Evolutionary conservation across 2,329 filamentous ascomycete genomes (phyloP).

Genomic region (Thyridium curvatum): DNA sequence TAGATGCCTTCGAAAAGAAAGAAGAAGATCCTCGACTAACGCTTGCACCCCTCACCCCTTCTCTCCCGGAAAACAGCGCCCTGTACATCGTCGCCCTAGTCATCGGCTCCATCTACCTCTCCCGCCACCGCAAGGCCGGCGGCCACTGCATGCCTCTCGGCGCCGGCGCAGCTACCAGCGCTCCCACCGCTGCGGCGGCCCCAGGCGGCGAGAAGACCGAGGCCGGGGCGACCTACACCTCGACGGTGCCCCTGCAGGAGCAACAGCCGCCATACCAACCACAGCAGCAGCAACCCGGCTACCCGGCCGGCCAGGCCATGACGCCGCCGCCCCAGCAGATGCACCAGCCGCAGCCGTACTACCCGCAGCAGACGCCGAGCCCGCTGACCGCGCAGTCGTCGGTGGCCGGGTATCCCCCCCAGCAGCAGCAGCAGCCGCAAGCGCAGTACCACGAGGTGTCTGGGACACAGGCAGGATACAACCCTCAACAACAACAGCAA

Average conservation of each 20-base stretch:
- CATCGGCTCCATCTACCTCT: constrained; percentile 32
- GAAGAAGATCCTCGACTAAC: no score
- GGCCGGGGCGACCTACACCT: background rate
- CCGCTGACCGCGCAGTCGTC: no score
- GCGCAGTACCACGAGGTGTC: no score
- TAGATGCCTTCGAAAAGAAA: no score
- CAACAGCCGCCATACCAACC: constrained; percentile 7
- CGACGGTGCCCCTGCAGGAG: constrained; percentile 5
- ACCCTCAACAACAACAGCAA: no score
- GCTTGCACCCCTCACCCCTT: background rate
- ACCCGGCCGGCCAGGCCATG: constrained; percentile 4
- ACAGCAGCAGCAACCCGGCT: constrained; percentile 12
- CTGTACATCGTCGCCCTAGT: constrained; percentile 34
- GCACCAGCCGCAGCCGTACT: constrained; percentile 10
- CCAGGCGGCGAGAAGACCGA: background rate
- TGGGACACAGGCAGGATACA: no score
- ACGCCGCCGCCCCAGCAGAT: constrained; percentile 4
- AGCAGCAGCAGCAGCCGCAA: no score
- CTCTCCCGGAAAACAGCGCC: constrained; percentile 19
- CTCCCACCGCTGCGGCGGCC: constrained; percentile 2
- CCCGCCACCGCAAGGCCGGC: constrained; percentile 36
- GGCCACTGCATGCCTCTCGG: constrained; percentile 27
- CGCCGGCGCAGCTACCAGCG: constrained; percentile 6
- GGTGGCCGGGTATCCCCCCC: no score
- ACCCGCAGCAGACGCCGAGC: constrained; percentile 9